phyloP scores from a whole-genome alignment of 1,284 basidiomycete genomes.

The Anthracocystis panici-leucophaei region DNA sequence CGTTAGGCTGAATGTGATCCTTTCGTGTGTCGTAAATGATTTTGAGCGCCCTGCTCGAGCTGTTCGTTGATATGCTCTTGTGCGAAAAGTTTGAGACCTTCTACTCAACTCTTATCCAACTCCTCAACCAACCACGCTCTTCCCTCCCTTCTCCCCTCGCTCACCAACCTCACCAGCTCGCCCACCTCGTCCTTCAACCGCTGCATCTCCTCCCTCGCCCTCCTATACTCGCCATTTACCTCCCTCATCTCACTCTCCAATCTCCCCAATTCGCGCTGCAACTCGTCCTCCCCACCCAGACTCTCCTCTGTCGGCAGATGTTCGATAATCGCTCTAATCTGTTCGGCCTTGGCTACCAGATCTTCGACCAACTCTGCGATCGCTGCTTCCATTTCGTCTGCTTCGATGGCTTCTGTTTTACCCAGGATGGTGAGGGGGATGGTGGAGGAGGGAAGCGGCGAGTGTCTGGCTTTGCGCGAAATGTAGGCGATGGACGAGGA shows the following conservation, averaged over 20 bases:
- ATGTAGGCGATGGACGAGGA: conserved; percentile 57
- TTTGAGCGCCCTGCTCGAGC: not conserved
- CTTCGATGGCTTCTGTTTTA: conserved; percentile 46
- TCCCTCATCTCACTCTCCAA: conserved; percentile 19
- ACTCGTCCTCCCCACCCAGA: conserved; percentile 16
- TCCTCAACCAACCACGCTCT: conserved; percentile 23
- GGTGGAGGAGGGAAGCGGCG: conserved; percentile 27
- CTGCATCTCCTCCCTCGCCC: conserved; percentile 23
- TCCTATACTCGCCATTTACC: conserved; percentile 44
- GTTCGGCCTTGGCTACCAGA: conserved; percentile 44
- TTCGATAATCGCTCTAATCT: conserved; percentile 41
- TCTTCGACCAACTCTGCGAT: conserved; percentile 54
- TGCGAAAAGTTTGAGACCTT: not conserved
- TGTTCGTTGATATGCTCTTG: too few species aligned
- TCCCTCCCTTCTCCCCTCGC: conserved; percentile 6
- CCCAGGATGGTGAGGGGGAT: conserved; percentile 54
- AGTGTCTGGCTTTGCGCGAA: conserved; percentile 56
- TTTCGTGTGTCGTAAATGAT: not conserved
- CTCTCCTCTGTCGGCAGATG: conserved; percentile 27
- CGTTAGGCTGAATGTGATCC: too few species aligned
- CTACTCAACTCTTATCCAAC: conserved; percentile 10
- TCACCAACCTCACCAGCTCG: conserved; percentile 12
- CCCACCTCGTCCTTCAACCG: conserved; percentile 24
- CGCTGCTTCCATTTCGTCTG: conserved; percentile 31
- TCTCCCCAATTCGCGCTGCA: conserved; percentile 12